Percentiles rank a stretch among this genome's conserved stretches.
These are phyloP conservation scores for Elsinoe batatas DNA, from an alignment of 2,329 filamentous ascomycete species.

Conservation along the genomic window DNA sequence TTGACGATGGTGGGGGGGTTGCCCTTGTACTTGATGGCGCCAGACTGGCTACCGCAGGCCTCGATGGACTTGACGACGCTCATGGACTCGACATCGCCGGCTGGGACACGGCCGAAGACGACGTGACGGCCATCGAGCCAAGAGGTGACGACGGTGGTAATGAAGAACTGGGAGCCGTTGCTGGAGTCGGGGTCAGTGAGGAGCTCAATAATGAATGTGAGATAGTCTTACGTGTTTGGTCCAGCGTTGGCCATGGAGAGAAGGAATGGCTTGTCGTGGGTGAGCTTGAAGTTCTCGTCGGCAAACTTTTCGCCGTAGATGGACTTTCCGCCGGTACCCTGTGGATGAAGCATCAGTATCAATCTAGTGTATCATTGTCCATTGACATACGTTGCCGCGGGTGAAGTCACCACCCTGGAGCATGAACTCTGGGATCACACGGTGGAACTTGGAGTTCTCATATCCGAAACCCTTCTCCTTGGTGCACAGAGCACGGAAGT, in stretches of 20 bases:
- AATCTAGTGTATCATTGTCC: neutral
- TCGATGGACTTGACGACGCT: slow-evolving; percentile 50
- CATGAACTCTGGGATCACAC: slow-evolving; percentile 98
- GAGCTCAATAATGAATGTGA: slow-evolving; percentile 6
- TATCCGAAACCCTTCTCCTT: slow-evolving; percentile 87
- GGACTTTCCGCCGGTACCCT: slow-evolving; percentile 93
- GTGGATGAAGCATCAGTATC: slow-evolving; percentile 14
- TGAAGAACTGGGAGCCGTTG: slow-evolving; percentile 65
- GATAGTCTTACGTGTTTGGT: slow-evolving; percentile 65
- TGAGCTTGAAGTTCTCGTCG: slow-evolving; percentile 88
- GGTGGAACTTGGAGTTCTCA: slow-evolving; percentile 79
- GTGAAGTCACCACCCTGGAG: slow-evolving; percentile 98
- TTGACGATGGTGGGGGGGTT: slow-evolving; percentile 43
- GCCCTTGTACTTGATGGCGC: slow-evolving; percentile 43
- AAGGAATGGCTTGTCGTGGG: slow-evolving; percentile 87
- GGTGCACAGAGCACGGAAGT: slow-evolving; percentile 91
- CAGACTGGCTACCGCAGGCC: slow-evolving; percentile 46
- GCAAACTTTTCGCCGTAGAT: slow-evolving; percentile 97
- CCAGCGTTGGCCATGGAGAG: slow-evolving; percentile 98
- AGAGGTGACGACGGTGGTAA: slow-evolving; percentile 56
- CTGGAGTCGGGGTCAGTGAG: slow-evolving; percentile 26
- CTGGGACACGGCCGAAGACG: slow-evolving; percentile 66
- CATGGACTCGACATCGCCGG: slow-evolving; percentile 44
- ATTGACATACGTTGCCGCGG: slow-evolving; percentile 66
- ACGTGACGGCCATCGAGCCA: slow-evolving; percentile 74